phyloP scores from a whole-genome alignment of 1,284 basidiomycete genomes.

The Cryptococcus sp. region DNA sequence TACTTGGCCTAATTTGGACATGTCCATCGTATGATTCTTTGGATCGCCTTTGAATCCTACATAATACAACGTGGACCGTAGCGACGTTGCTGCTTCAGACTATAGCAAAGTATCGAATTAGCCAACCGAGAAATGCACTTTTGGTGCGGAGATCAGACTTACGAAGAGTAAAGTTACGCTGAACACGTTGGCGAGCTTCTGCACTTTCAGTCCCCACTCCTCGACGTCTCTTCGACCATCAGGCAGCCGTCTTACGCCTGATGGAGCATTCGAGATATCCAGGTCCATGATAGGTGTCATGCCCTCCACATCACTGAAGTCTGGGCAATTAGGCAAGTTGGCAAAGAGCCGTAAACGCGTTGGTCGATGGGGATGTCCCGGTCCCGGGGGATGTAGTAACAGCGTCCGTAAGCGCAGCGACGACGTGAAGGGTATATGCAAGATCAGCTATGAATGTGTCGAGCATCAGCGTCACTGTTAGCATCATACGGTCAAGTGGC shows the following conservation, averaged over 20 bases:
- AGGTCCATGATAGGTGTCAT: conserved; percentile 51
- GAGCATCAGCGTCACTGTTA: background rate
- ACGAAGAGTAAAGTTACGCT: conserved; percentile 51
- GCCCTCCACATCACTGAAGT: conserved; percentile 49
- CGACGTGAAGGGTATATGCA: conserved; percentile 51
- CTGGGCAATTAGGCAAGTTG: conserved; percentile 48
- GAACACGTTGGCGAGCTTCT: conserved; percentile 52
- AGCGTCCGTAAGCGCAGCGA: conserved; percentile 50
- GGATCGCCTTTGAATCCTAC: conserved; percentile 52
- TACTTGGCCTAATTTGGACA: conserved; percentile 47
- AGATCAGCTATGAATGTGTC: conserved; percentile 40
- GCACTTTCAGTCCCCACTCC: conserved; percentile 54
- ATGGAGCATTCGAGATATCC: conserved; percentile 39
- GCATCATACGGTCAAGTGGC: too few species aligned
- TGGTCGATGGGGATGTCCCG: conserved; percentile 48
- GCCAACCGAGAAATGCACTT: background rate
- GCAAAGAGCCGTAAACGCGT: conserved; percentile 44
- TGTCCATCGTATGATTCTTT: conserved; percentile 47
- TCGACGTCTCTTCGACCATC: conserved; percentile 51
- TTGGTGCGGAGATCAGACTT: conserved; percentile 18
- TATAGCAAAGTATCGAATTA: conserved; percentile 10
- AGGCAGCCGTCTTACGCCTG: conserved; percentile 28
- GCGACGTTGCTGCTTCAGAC: conserved; percentile 39
- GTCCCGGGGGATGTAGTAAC: conserved; percentile 45
- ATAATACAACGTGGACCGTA: conserved; percentile 38